Percentiles rank a stretch among this genome's conserved stretches.
These are phyloP conservation scores for Clathrospora elynae DNA, from an alignment of 2,329 filamentous ascomycete species.

Conservation along the genomic window DNA sequence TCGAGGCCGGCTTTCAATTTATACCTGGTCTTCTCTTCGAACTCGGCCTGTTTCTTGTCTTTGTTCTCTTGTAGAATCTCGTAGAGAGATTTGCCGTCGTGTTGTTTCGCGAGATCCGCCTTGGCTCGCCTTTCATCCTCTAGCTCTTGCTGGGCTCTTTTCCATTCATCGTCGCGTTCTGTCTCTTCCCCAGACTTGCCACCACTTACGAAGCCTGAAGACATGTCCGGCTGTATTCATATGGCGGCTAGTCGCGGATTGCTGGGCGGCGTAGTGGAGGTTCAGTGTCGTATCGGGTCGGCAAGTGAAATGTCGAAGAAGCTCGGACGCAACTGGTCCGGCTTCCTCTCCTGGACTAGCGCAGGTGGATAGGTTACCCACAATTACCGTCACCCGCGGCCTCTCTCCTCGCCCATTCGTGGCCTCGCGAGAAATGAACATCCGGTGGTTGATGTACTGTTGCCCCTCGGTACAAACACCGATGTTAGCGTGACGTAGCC, in stretches of 20 bases:
- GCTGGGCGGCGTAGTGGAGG: constrained; percentile 8
- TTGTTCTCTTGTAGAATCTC: constrained; percentile 83
- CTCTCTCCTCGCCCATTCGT: no score
- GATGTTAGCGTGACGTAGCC: constrained; percentile 5
- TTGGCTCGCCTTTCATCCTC: constrained; percentile 64
- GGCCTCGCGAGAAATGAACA: not conserved
- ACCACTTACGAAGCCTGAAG: constrained; percentile 60
- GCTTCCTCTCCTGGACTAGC: constrained; percentile 17
- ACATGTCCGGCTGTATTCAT: constrained; percentile 28
- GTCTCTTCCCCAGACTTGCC: constrained; percentile 52
- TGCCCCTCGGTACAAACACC: constrained; percentile 3
- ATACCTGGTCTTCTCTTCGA: constrained; percentile 72
- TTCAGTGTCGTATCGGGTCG: constrained; percentile 4
- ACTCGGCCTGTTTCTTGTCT: constrained; percentile 82
- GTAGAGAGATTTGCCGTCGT: constrained; percentile 68
- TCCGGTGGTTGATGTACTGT: constrained; percentile 15
- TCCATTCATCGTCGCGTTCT: constrained; percentile 63
- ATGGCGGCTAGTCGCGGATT: constrained; percentile 19
- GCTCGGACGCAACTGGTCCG: constrained; percentile 12
- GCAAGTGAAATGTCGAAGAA: not conserved
- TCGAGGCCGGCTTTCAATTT: constrained; percentile 80
- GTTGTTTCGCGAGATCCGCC: constrained; percentile 57
- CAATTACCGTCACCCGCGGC: constrained; percentile 12
- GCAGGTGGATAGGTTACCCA: constrained; percentile 1
- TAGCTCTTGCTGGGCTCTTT: constrained; percentile 66